Percentiles rank a stretch among this genome's conserved stretches.
phyloP scores from a whole-genome alignment of 345 rosid genomes.

The Gossypium anomalum region DNA sequence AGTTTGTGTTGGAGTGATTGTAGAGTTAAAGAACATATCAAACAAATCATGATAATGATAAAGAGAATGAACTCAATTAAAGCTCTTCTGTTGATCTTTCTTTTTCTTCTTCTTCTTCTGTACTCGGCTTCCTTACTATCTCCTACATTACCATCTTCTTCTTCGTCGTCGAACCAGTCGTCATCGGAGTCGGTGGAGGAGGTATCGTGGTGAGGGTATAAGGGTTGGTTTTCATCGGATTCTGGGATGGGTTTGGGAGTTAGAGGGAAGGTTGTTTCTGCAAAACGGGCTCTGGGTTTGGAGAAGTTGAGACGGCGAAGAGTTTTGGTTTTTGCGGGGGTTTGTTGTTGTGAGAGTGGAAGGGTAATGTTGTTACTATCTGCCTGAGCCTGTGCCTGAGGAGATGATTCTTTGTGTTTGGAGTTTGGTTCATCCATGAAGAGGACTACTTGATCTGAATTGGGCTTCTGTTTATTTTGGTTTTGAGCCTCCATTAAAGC shows the following conservation, averaged over 20 bases:
- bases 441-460: slow-evolving; percentile 7
- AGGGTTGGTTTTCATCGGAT: not conserved
- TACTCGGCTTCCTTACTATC: not conserved
- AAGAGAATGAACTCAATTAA: slow-evolving; percentile 35
- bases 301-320: slow-evolving; percentile 35
- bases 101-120: slow-evolving; percentile 17
- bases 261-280: slow-evolving; percentile 22
- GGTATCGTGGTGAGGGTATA: not conserved
- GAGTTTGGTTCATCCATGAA: slow-evolving; percentile 3
- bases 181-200: slow-evolving; percentile 27
- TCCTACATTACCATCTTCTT: not conserved
- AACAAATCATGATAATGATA: slow-evolving; percentile 30
- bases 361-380: not conserved
- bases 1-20: slow-evolving; percentile 9
- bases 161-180: slow-evolving; percentile 21
- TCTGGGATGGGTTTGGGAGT: slow-evolving; percentile 8
- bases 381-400: not conserved
- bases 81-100: slow-evolving; percentile 25
- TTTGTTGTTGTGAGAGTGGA: not conserved
- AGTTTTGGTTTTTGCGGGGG: slow-evolving; percentile 20
- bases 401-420: not conserved
- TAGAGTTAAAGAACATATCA: slow-evolving; percentile 34
- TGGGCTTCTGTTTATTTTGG: slow-evolving; percentile 6
- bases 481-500: slow-evolving; percentile 9
- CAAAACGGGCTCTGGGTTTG: slow-evolving; percentile 48